These are phyloP conservation scores for Diplodia scrobiculata DNA, from an alignment of 2,329 filamentous ascomycete genomes.

Conservation along the genomic window DNA sequence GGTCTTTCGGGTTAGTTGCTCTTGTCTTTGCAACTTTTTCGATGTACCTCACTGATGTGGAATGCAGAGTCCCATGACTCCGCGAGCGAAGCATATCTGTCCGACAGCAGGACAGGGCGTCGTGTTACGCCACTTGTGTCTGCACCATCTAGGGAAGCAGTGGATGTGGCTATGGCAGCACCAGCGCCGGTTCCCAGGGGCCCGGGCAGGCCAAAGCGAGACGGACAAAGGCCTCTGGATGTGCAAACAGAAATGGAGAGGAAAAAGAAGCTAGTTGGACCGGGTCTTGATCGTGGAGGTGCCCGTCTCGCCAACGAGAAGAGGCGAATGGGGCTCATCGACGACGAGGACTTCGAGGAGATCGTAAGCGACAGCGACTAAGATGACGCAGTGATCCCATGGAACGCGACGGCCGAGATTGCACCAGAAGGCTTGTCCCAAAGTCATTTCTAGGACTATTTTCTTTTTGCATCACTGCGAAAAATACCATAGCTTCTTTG, in stretches of 20 bases:
- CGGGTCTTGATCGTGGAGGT: slow-evolving; percentile 57
- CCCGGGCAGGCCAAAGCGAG: slow-evolving; percentile 32
- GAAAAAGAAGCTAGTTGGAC: slow-evolving; percentile 55
- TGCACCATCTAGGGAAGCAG: neutral
- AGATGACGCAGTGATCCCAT: neutral
- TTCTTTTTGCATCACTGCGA: neutral
- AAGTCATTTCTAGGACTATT: neutral
- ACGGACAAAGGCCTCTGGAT: slow-evolving; percentile 52
- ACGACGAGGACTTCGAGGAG: slow-evolving; percentile 55
- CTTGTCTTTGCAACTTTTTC: slow-evolving; percentile 1
- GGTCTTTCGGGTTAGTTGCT: slow-evolving; percentile 54
- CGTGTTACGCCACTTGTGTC: slow-evolving; percentile 9
- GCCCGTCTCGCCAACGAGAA: slow-evolving; percentile 57
- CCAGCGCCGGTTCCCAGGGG: neutral
- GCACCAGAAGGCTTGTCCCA: neutral
- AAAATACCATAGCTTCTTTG: slow-evolving; percentile 5
- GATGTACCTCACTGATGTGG: slow-evolving; percentile 7
- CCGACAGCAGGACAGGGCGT: slow-evolving; percentile 8
- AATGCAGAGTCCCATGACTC: slow-evolving; percentile 28
- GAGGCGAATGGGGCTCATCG: slow-evolving; percentile 53
- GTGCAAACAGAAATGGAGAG: slow-evolving; percentile 51
- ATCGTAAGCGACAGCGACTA: slow-evolving; percentile 36
- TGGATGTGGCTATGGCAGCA: neutral
- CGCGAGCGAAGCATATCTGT: slow-evolving; percentile 20
- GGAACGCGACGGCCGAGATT: neutral